Base-by-base conservation (phyloP, 331 rosid species). In the Cydonia oblonga region DNA sequence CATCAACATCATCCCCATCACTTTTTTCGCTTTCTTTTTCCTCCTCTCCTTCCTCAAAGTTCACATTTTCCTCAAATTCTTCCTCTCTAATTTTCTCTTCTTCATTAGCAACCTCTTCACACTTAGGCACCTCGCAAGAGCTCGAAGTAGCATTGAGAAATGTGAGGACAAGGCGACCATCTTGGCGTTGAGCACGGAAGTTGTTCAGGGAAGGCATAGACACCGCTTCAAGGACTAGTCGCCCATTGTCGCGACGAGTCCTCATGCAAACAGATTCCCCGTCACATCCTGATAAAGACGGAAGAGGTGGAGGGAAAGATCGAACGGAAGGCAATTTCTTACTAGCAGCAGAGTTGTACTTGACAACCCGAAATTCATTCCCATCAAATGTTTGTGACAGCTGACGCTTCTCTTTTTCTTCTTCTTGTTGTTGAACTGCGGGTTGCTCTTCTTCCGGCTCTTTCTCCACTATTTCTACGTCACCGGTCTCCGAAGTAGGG, bases 131-230 rank as follows among this genome's bases (percentile, higher is more conserved):
- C 2, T 70, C 73, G 1, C 54, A 5, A 15, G 70, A 53, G 33
- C 30, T 62, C 3, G 46, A 22, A 26, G 72, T 78, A 51, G 35
- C 2, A 12, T 63, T 23, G 18, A 80, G 49, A 33, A 85, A 81
- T 9, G 89, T 86, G 68, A 95, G 96, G 42, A 95, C 83, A 14
- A 95, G 89, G 20, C 97, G 97, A n/a, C 97, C 97, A 58, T 90
- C 84, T 63, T 78, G 86, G 46, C 97, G 92, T 9, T 80, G 79
- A 35, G 93, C 91, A 4, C 49, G 76, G 69, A 95, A 91, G 67
- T 81, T 86, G 61, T 78, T 85, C 6, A 67, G 78, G 2, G 84
- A 76, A 49, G 91, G 90, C 53, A 84, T 38, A 0, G 89, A 75
- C 56, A 83, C 87, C 1, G 92, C 96, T 80, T 91, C 77, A 3